Evolutionary conservation across 2,329 filamentous ascomycete species (phyloP), one percentile per base, ranked within the genome.

Genomic region (Penicillium sp.): DNA sequence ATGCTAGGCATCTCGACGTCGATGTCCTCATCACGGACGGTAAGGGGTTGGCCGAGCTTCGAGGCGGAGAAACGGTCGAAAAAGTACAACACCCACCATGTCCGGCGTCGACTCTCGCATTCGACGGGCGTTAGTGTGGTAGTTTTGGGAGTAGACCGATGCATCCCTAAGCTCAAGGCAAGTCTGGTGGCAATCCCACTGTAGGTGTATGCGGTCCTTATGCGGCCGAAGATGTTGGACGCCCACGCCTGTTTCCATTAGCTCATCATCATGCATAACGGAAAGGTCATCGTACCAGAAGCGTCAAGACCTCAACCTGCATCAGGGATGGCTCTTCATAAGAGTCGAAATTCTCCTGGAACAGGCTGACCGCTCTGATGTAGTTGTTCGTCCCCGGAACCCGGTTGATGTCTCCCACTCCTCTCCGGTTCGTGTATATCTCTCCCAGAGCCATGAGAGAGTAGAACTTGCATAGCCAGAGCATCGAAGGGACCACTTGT

Each of bases 21-120:
- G 45, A 62, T 62, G 4, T 62, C 60, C 44, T 62, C 55, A 31
- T 62, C 60, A 13, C 55, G 57, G 9, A 62, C 54, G 17, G 60
- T 38, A 8, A 62, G 46, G 5, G 60, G 60, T 41, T 62, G 60
- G 7, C 60, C 60, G 9, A 62, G 60, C 44, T 62, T 62, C 3
- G 60, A 62, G n/a, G 60, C 60, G 3, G 60, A 62, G 41, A 62
- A 62, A 8, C 60, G 60, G 35, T 62, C 60, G 31, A 62, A 62
- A 30, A 62, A 62, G 54, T 62, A 62, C 17, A 62, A 49, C 23
- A 62, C 60, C 60, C 60, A 62, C 60, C 60, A 62, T 9, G 60
- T 58, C 31, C 60, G 54, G n/a, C 60, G 60, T 48, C 60, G 60
- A 19, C 60, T 62, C 49, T 62, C 60, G 23, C 60, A 55, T 31